Evolutionary conservation across 768 basidiomycete species (phyloP).

Genomic region (Boletus sp.): DNA sequence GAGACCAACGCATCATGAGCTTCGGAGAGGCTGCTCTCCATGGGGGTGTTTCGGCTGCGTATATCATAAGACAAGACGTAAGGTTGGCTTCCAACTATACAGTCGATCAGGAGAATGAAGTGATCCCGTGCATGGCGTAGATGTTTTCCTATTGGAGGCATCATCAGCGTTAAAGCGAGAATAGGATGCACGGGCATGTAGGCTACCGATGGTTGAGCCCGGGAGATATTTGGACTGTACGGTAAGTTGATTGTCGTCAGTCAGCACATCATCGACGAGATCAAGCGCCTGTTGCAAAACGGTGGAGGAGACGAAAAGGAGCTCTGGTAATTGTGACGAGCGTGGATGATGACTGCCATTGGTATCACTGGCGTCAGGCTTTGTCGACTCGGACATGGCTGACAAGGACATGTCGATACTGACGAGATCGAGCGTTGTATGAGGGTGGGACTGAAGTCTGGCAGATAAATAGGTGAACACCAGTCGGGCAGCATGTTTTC

Average conservation of each 20-base stretch:
- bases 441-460: not conserved
- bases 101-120: conserved; percentile 64
- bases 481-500: conserved; percentile 13
- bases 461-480: conserved; percentile 17
- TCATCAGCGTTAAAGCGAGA: not conserved
- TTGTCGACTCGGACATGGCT: conserved; percentile 24
- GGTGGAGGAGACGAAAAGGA: conserved; percentile 63
- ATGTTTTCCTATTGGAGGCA: conserved; percentile 64
- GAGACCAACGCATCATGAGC: conserved; percentile 57
- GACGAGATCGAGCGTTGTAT: not conserved
- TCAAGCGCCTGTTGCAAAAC: conserved; percentile 73
- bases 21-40: conserved; percentile 65
- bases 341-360: conserved; percentile 1
- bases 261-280: conserved; percentile 62
- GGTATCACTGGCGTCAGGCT: conserved; percentile 9
- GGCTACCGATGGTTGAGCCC: conserved; percentile 82
- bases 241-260: conserved; percentile 65
- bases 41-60: conserved; percentile 74
- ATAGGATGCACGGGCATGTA: not conserved
- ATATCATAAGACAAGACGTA: conserved; percentile 71
- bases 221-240: conserved; percentile 70
- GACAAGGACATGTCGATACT: conserved; percentile 4
- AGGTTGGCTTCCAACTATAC: conserved; percentile 43
- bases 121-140: conserved; percentile 84
- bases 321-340: conserved; percentile 43